These are phyloP conservation scores for Hypoxylon sp. DNA, from an alignment of 2,329 filamentous ascomycete genomes.

Conservation along the genomic window DNA sequence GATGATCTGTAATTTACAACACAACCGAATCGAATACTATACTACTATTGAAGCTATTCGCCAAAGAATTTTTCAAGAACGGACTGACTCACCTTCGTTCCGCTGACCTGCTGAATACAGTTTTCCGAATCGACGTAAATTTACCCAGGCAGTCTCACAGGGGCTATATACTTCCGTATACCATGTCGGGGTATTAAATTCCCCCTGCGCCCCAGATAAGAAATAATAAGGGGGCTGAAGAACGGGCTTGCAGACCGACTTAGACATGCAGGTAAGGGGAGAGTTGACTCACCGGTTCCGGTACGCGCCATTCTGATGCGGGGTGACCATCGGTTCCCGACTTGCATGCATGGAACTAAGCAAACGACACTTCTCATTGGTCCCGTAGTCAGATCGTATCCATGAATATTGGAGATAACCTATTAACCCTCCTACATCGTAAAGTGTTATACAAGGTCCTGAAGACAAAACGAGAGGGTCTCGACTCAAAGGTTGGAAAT, in stretches of 20 bases:
- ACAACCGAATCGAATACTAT: slow-evolving; percentile 4
- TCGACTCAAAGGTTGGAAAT: slow-evolving; percentile 30
- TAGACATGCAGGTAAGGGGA: slow-evolving; percentile 23
- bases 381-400: slow-evolving; percentile 7
- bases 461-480: slow-evolving; percentile 11
- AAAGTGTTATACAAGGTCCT: slow-evolving; percentile 12
- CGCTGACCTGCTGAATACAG: slow-evolving; percentile 1
- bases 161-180: slow-evolving; percentile 11
- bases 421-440: slow-evolving; percentile 13
- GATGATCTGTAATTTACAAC: slow-evolving; percentile 24
- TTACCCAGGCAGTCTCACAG: background rate
- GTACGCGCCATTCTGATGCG: slow-evolving; percentile 17
- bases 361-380: slow-evolving; percentile 27
- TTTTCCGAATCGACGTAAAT: background rate
- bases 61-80: background rate
- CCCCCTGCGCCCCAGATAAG: slow-evolving; percentile 4
- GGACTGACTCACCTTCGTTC: slow-evolving; percentile 13
- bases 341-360: slow-evolving; percentile 33
- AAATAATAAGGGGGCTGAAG: slow-evolving; percentile 6
- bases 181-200: background rate
- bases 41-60: slow-evolving; percentile 6
- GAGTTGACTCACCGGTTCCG: slow-evolving; percentile 32
- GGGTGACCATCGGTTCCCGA: slow-evolving; percentile 4
- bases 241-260: slow-evolving; percentile 1
- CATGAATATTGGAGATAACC: slow-evolving; percentile 22